phyloP scores from a whole-genome alignment of 1,284 basidiomycete species.

The Ceratobasidium sp. region DNA sequence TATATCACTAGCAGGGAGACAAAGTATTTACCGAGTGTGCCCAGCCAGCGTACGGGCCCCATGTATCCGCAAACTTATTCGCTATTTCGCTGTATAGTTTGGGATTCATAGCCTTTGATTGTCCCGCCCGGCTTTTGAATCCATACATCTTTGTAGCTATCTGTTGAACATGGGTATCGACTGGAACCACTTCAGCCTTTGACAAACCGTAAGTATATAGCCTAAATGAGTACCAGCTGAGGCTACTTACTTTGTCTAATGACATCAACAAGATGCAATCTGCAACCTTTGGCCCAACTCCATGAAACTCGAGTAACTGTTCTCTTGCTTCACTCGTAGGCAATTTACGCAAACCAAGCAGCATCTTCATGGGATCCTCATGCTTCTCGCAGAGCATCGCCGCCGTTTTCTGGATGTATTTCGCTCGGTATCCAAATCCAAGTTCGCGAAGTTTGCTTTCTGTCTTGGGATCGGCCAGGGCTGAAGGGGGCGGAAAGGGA shows the following conservation, averaged over 20 bases:
- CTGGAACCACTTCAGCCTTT: slow-evolving; percentile 84
- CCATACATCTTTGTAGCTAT: slow-evolving; percentile 87
- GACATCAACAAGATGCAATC: slow-evolving; percentile 97
- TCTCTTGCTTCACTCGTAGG: slow-evolving; percentile 71
- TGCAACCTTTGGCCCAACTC: slow-evolving; percentile 95
- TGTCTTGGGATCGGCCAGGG: slow-evolving; percentile 71
- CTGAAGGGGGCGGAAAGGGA: slow-evolving; percentile 84
- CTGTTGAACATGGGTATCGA: slow-evolving; percentile 92
- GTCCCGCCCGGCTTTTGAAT: slow-evolving; percentile 63
- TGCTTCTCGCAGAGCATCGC: slow-evolving; percentile 65
- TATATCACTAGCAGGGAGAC: slow-evolving; percentile 45
- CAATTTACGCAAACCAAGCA: slow-evolving; percentile 65
- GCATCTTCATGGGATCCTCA: slow-evolving; percentile 69
- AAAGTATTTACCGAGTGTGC: slow-evolving; percentile 77
- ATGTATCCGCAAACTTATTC: slow-evolving; percentile 68
- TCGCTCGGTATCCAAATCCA: slow-evolving; percentile 96
- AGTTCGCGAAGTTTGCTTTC: slow-evolving; percentile 76
- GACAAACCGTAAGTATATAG: slow-evolving; percentile 27
- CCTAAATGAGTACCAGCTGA: neutral
- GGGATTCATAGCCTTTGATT: slow-evolving; percentile 72
- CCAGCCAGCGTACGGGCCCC: slow-evolving; percentile 92
- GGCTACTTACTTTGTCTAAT: slow-evolving; percentile 78
- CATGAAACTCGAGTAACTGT: slow-evolving; percentile 82
- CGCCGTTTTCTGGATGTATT: slow-evolving; percentile 87
- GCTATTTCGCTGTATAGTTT: slow-evolving; percentile 82